Evolutionary conservation across 1,284 basidiomycete species (phyloP), one percentile per base, ranked within the genome.

Genomic region (Phylloboletellus chloephorus): DNA sequence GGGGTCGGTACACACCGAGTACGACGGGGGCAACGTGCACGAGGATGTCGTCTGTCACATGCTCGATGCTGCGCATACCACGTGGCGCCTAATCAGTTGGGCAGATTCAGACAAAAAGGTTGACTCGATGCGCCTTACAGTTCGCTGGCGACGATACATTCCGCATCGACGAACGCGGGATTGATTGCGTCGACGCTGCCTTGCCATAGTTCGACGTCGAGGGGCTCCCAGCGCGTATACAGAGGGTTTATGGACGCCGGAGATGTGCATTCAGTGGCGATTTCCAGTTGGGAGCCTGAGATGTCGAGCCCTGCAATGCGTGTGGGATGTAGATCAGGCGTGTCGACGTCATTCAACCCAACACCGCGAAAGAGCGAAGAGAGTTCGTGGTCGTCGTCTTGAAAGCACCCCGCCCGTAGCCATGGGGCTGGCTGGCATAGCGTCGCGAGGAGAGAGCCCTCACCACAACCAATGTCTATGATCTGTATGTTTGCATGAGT

Each of bases 91-190:
- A 23, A 38, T 48, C 29, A 54, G 46, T 6, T 17, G 20, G 21
- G 28, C 9, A n/a, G 36, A 23, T n/a, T n/a, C n/a, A n/a, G n/a
- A 38, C 16, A 21, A 19, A 21, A 24, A 20, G 33, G 17, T 35
- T 24, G 37, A 35, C 26, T 39, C 23, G 31, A 41, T 38, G 30
- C 36, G 21, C 70, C 82, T 56, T 67, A 88, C 81, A 96, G 85
- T 71, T 97, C 93, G 5, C 81, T 83, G 13, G 83, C 79, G 17
- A 92, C 78, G 49, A 96, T 86, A 46, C 89, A 92, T 47, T 96
- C 90, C 15, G 79, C 73, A 32, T 72, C 76, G 15, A 78, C 71
- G 50, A 97, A 82, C 29, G 76, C 73, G 17, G 78, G 69, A 54
- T 96, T 96, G 53, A 85, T 72, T 7, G 69, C 68, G 57, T 89